Evolutionary conservation across 495 filamentous ascomycete species (phyloP), one percentile per base, ranked within the genome.

Genomic region (Cryomyces antarcticus): DNA sequence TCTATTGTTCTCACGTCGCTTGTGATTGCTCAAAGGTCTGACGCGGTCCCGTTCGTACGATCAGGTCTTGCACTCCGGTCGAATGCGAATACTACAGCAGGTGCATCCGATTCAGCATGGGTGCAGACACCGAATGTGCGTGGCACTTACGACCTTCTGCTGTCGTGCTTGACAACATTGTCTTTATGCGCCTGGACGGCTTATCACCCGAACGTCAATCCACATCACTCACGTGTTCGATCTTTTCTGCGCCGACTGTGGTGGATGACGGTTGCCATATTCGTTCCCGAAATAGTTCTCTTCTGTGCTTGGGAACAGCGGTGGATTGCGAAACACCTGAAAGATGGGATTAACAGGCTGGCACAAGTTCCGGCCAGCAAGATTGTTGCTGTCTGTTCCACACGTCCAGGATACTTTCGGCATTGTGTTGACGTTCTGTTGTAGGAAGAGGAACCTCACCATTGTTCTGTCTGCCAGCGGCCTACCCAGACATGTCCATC

Each of bases 241-340:
- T 17, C n/a, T 3, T 35, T 37, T 3, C 9, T 33, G 5, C 40
- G 44, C 12, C 39, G 47, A 17, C 2, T 41, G 0, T 11, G 37
- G 24, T 49, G 50, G 47, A 52, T 47, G 46, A 13, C 38, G 27
- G 38, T 42, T 31, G 43, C 47, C n/a, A 39, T 52, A 5, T 39
- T 52, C 13, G 31, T 45, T 5, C 50, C 43, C 13, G 49, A 52
- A 38, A 12, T 49, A 6, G 46, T 52, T 30, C 41, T 49, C 0
- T 49, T 34, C 28, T 47, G 41, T 37, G 50, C 50, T 5, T 52
- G 50, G 47, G 44, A 49, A 11, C 50, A 52, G 38, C 42, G 47
- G 41, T 49, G 44, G 47, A 41, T 37, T 7, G 11, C 41, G 3
- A 17, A 12, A 17, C 4, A 12, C 7, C 40, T 52, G 29, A 43